Conservation (phyloP, 2,329 filamentous ascomycete species). For the Aspergillus versicolor region DNA sequence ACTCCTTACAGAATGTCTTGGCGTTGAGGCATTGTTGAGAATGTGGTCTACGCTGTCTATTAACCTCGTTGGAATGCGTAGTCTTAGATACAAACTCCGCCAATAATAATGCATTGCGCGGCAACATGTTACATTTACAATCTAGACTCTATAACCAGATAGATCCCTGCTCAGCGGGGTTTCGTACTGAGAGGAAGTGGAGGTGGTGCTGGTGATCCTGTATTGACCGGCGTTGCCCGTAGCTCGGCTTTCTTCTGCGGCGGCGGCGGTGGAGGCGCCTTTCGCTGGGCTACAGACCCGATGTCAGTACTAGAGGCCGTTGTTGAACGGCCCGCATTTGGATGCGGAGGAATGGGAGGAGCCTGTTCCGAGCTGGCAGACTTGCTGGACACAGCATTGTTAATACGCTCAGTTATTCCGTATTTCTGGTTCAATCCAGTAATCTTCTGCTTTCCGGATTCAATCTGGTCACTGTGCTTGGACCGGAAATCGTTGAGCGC, state of each 20-base stretch:
- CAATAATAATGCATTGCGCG: no score
- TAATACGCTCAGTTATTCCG: conserved; percentile 50
- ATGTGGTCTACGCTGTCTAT: neutral
- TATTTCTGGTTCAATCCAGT: conserved; percentile 39
- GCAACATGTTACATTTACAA: neutral
- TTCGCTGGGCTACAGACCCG: conserved; percentile 38
- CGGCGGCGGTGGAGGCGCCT: conserved; percentile 60
- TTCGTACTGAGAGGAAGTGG: conserved; percentile 60
- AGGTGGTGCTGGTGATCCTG: conserved; percentile 45
- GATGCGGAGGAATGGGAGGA: conserved; percentile 24
- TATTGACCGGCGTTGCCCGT: conserved; percentile 35
- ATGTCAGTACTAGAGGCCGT: conserved; percentile 27
- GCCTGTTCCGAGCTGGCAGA: conserved; percentile 27
- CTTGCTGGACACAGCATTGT: conserved; percentile 44
- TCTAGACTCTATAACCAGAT: neutral
- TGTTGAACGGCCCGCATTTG: conserved; percentile 23
- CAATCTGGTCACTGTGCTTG: conserved; percentile 68
- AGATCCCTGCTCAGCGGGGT: conserved; percentile 44
- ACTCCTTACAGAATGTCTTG: neutral
- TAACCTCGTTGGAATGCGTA: no score
- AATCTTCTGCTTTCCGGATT: conserved; percentile 58
- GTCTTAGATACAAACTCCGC: no score
- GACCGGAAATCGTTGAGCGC: conserved; percentile 69
- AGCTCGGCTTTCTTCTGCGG: conserved; percentile 56
- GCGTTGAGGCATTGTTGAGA: neutral